Base-by-base conservation (phyloP, 257 asterid genomes). In the Capsicum baccatum region DNA sequence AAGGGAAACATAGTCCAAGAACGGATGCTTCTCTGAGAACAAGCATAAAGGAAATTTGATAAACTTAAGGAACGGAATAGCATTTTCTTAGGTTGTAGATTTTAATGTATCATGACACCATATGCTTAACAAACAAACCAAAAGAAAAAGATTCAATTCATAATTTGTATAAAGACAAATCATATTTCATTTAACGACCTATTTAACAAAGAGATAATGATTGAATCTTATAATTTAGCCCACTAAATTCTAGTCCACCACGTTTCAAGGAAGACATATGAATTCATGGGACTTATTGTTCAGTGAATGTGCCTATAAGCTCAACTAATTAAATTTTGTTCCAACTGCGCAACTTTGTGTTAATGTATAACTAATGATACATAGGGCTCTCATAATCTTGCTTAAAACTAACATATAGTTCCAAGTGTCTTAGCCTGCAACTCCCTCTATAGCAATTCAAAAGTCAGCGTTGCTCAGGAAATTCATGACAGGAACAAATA, bases 311-410 rank as follows among this genome's bases (percentile, higher is more conserved):
- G 47, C n/a, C 64, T 26, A 33, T 0, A 48, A 0, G 50, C 12
- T 6, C 78, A 42, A 69, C 79, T 50, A 74, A 78, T 54, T 54
- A 78, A 76, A 78, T 21, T 26, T 78, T 71, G 58, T 71, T 26
- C 54, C 64, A 78, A 54, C 5, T 4, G 64, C 54, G 64, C 9
- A 54, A 54, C 33, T 26, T 26, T 26, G 33, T 26, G 4, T 33
- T 26, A 54, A 21, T 15, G 64, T 78, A 52, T 13, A 33, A 78
- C 63, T 54, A 26, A n/a, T 14, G 15, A 78, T 33, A 54, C 59
- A 54, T 14, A 8, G 3, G 63, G 33, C 64, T 33, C 26, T 14
- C 64, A 26, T 26, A 54, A 54, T 54, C 62, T 74, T 74, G 62
- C 33, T 74, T 59, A 78, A 78, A 78, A 54, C 4, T 54, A 78